phyloP scores from a whole-genome alignment of 331 rosid genomes.

The Pyracantha coccinea region DNA sequence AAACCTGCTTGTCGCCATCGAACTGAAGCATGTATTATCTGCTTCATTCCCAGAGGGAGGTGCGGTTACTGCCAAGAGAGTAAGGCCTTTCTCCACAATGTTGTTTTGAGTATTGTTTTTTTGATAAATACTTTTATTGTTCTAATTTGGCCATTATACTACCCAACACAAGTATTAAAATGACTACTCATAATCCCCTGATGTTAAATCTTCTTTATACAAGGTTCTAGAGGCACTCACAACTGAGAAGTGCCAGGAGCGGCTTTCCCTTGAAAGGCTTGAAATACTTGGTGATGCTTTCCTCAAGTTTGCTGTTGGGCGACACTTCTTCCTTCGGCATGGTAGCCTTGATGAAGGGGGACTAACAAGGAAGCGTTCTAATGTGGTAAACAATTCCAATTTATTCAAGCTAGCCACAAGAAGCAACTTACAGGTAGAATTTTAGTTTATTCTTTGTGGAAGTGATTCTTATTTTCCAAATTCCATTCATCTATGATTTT shows the following conservation, averaged over 20 bases:
- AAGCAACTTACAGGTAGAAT: slow-evolving; percentile 72
- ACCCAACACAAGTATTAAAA: neutral
- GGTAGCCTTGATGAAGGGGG: slow-evolving; percentile 78
- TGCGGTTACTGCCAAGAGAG: slow-evolving; percentile 55
- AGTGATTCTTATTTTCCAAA: slow-evolving; percentile 10
- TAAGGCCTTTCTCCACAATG: slow-evolving; percentile 32
- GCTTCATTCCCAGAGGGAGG: slow-evolving; percentile 70
- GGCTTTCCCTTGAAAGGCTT: slow-evolving; percentile 92
- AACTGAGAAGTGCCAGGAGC: slow-evolving; percentile 89
- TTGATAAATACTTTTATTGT: neutral
- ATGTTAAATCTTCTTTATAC: slow-evolving; percentile 15
- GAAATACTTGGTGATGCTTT: slow-evolving; percentile 97
- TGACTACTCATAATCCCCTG: slow-evolving; percentile 4
- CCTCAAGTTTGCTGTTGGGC: slow-evolving; percentile 79
- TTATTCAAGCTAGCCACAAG: slow-evolving; percentile 65
- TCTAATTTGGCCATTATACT: neutral
- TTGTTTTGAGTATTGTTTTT: neutral
- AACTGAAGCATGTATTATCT: slow-evolving; percentile 51
- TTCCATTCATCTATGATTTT: neutral
- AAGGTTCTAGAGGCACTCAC: slow-evolving; percentile 92
- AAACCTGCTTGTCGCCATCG: slow-evolving; percentile 88
- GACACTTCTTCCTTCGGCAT: slow-evolving; percentile 66
- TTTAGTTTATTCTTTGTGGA: neutral
- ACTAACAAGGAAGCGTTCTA: slow-evolving; percentile 67
- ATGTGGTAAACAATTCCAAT: slow-evolving; percentile 66